Evolutionary conservation across 2,329 filamentous ascomycete species (phyloP).

Genomic region (Scytalidium sp.): DNA sequence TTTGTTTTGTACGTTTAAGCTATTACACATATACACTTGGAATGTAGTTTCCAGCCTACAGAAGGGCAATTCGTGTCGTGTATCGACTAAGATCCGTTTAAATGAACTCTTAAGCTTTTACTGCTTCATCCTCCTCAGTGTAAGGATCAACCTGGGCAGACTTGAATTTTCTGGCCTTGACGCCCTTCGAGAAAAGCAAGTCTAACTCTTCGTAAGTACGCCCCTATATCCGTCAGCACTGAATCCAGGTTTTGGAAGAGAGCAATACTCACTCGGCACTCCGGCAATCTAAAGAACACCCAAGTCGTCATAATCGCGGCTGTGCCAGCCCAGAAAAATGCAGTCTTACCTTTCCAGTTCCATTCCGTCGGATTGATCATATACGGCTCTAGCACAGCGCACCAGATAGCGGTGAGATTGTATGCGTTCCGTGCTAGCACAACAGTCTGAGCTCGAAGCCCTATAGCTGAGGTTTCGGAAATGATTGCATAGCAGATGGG

Average conservation of each 20-base stretch:
- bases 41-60: no score
- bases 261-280: no score
- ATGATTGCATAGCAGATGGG: constrained; percentile 36
- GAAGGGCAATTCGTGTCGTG: no score
- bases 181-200: constrained; percentile 4
- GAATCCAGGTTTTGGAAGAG: no score
- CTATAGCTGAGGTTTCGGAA: constrained; percentile 33
- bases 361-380: constrained; percentile 29
- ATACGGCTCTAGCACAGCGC: constrained; percentile 25
- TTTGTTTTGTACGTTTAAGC: no score
- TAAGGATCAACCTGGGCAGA: constrained; percentile 66
- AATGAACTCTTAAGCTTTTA: no score
- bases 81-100: no score
- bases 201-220: constrained; percentile 9
- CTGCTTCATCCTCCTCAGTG: no score
- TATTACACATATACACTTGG: no score
- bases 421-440: constrained; percentile 36
- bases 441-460: constrained; percentile 34
- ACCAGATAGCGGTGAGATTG: constrained; percentile 25
- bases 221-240: no score
- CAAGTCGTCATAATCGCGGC: constrained; percentile 38
- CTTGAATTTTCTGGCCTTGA: constrained; percentile 25
- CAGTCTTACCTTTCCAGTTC: constrained; percentile 35
- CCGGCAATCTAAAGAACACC: constrained; percentile 47
- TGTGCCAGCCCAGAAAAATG: constrained; percentile 35